These are phyloP conservation scores for Sordaria brevicollis DNA, from an alignment of 495 filamentous ascomycete genomes.

Conservation along the genomic window DNA sequence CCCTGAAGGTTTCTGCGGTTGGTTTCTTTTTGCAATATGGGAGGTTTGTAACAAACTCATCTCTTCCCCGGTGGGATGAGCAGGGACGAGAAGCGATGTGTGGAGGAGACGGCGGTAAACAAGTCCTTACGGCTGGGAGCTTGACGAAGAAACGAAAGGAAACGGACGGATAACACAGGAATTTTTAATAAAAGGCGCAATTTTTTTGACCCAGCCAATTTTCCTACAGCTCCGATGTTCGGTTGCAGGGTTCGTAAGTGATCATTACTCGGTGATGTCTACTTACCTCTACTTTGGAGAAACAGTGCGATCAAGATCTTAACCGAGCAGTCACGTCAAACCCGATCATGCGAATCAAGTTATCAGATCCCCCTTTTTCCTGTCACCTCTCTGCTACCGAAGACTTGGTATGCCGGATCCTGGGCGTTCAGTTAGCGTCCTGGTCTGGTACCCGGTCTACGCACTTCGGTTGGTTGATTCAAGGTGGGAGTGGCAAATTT, in stretches of 20 bases:
- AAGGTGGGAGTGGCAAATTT: background rate
- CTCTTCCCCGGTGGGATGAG: background rate
- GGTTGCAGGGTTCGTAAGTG: background rate
- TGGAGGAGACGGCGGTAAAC: background rate
- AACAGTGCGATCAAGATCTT: background rate
- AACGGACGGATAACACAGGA: background rate
- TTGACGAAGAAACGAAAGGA: background rate
- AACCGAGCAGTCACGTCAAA: background rate
- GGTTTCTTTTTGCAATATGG: background rate
- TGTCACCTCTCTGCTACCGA: background rate
- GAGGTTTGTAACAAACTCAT: background rate
- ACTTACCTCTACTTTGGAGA: background rate
- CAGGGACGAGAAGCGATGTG: background rate
- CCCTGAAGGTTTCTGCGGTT: background rate
- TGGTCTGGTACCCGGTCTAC: background rate
- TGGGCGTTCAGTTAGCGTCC: background rate
- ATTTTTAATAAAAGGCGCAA: background rate
- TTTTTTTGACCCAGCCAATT: background rate
- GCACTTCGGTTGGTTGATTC: background rate
- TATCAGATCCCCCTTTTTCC: background rate
- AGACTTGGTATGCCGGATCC: background rate
- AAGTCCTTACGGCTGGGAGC: background rate
- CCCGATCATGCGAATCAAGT: background rate
- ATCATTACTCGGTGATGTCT: background rate
- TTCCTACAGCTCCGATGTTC: background rate